These are phyloP conservation scores for Papiliotrema flavescens DNA, from an alignment of 1,284 basidiomycete species.

Conservation along the genomic window DNA sequence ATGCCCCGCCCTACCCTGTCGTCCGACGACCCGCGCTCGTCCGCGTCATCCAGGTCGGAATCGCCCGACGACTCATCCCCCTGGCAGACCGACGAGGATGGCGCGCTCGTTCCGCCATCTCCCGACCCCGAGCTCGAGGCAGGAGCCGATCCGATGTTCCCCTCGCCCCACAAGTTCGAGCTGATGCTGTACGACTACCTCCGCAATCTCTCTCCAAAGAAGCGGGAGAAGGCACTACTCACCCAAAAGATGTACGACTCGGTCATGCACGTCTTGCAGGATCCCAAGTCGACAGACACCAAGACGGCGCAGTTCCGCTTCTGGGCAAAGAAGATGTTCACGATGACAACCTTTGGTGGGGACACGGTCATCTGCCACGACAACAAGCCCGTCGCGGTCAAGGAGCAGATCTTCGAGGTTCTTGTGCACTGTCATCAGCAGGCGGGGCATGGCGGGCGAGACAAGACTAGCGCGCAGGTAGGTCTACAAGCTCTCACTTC, in stretches of 20 bases:
- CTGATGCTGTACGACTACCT: slow-evolving; percentile 24
- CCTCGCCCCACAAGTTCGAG: slow-evolving; percentile 20
- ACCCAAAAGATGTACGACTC: slow-evolving; percentile 64
- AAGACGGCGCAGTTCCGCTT: slow-evolving; percentile 67
- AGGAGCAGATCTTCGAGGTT: slow-evolving; percentile 70
- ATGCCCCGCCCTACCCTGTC: no score
- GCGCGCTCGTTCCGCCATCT: no score
- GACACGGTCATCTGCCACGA: slow-evolving; percentile 60
- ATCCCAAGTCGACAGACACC: slow-evolving; percentile 50
- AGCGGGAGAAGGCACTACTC: slow-evolving; percentile 66
- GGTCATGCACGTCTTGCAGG: slow-evolving; percentile 62
- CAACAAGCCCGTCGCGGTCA: slow-evolving; percentile 64
- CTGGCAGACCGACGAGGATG: no score
- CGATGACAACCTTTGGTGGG: slow-evolving; percentile 50
- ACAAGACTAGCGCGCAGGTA: slow-evolving; percentile 57
- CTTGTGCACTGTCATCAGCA: slow-evolving; percentile 65
- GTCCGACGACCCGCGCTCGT: no score
- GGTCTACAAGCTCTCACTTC: background rate
- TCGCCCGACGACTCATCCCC: no score
- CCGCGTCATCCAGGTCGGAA: no score
- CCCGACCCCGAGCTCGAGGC: background rate
- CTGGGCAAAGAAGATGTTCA: slow-evolving; percentile 76
- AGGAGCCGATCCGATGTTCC: slow-evolving; percentile 14
- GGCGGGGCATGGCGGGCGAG: slow-evolving; percentile 67
- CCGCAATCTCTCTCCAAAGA: slow-evolving; percentile 30